Base-by-base conservation (phyloP, 805 yeast species). In the Candida xiaguanensis region DNA sequence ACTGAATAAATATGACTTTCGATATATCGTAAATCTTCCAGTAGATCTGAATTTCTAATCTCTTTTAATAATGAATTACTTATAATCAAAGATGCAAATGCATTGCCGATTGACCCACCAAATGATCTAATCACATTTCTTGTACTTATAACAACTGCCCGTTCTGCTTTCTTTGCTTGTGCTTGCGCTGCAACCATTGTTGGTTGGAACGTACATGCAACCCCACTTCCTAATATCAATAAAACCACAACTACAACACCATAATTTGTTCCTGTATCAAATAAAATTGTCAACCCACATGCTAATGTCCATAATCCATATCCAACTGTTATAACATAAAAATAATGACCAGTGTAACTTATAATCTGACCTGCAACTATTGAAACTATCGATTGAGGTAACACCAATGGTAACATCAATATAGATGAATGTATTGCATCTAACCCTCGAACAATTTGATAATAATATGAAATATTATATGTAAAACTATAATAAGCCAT, bases 101-200 rank as follows among this genome's bases (percentile, higher is more conserved):
- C 81, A 26, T 78, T 59, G 0, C 85, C 84, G 19, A 77, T 58
- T 1, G 83, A 70, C n/a, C 82, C 82, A 12, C 85, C 85, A 41
- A 80, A 69, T 2, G 80, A 72, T 39, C 85, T 59, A 34, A 75
- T 48, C 17, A 77, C 76, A 47, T 77, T 78, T 52, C 85, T 63
- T 1, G 80, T 64, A 2, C 80, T 67, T 8, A 78, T 77, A 11
- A 76, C 76, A 9, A 78, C 78, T 0, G 84, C 80, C 33, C 85
- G 55, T 44, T 79, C 83, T 3, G 70, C 61, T 36, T 70, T 66
- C 27, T 46, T 56, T 12, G 77, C 61, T 43, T 75, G 77, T 1
- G 80, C 78, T 41, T 67, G 73, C 6, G 66, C 61, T 9, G 68
- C 56, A n/a, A 67, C 47, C 32, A 66, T 42, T 0, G 67, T 47